Evolutionary conservation across 164 flowering plant genomes (phyloP).

Genomic region (Magnolia officinalis): DNA sequence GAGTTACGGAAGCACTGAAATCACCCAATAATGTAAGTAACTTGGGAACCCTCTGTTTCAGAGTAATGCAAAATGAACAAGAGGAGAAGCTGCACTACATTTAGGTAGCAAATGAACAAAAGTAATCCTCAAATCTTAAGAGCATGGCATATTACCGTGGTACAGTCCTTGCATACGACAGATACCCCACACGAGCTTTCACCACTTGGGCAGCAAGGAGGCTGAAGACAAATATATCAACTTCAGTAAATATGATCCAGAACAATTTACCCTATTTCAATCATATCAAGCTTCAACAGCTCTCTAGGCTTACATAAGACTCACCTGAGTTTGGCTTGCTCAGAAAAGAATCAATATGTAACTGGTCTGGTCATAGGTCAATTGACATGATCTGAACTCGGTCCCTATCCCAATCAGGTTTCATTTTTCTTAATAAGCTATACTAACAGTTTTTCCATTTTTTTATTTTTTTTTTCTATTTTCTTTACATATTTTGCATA

Average conservation of each 20-base stretch:
- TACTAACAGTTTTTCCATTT: no score
- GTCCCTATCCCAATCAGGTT: no score
- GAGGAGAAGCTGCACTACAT: neutral
- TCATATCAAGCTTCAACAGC: neutral
- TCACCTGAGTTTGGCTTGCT: neutral
- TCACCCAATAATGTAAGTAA: conserved; percentile 15
- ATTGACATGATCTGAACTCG: no score
- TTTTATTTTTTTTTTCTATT: no score
- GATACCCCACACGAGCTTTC: conserved; percentile 50
- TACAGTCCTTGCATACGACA: conserved; percentile 87
- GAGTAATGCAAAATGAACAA: no score
- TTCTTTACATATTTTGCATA: no score
- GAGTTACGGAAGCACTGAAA: conserved; percentile 89
- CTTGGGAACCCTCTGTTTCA: neutral
- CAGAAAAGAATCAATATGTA: neutral
- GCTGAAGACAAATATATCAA: conserved; percentile 41
- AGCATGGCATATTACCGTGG: conserved; percentile 57
- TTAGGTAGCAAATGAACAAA: neutral
- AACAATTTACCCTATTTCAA: neutral
- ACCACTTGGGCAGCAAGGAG: conserved; percentile 82
- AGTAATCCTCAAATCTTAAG: neutral
- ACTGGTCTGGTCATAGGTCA: no score
- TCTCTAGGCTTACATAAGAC: neutral
- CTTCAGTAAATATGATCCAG: neutral
- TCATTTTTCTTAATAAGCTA: no score